Evolutionary conservation across 2,329 filamentous ascomycete species (phyloP).

Genomic region (Fusarium sp.): DNA sequence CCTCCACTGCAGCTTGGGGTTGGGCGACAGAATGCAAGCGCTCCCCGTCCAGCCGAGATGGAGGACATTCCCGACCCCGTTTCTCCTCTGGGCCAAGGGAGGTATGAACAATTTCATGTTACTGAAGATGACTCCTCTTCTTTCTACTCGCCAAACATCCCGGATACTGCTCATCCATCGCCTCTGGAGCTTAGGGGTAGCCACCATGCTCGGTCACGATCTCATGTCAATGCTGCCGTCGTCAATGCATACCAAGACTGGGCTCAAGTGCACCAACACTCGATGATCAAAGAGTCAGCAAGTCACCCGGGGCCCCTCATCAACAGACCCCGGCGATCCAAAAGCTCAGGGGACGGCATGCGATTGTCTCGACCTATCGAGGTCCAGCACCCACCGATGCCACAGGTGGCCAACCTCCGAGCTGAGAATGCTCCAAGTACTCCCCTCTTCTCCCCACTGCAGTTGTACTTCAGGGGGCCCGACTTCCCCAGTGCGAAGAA

Average conservation of each 20-base stretch:
- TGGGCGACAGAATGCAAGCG: constrained; percentile 3
- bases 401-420: constrained; percentile 24
- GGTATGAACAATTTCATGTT: constrained; percentile 14
- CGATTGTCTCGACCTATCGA: constrained; percentile 24
- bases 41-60: constrained; percentile 27
- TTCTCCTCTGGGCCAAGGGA: constrained; percentile 45
- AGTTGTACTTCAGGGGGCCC: constrained; percentile 56
- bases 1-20: constrained; percentile 43
- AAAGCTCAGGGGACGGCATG: constrained; percentile 45
- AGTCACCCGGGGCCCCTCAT: constrained; percentile 22
- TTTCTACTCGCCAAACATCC: constrained; percentile 40
- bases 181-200: constrained; percentile 34
- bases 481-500: constrained; percentile 54
- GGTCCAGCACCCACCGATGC: constrained; percentile 23
- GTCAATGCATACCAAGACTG: constrained; percentile 45
- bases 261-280: constrained; percentile 37
- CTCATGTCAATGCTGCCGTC: constrained; percentile 33
- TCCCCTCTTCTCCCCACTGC: constrained; percentile 56
- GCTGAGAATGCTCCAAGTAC: constrained; percentile 25
- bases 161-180: constrained; percentile 29
- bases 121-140: constrained; percentile 37
- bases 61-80: constrained; percentile 36
- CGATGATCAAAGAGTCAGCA: constrained; percentile 28
- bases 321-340: constrained; percentile 44
- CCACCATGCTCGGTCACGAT: constrained; percentile 32